phyloP scores from a whole-genome alignment of 345 rosid species.

The Camelina hispida region DNA sequence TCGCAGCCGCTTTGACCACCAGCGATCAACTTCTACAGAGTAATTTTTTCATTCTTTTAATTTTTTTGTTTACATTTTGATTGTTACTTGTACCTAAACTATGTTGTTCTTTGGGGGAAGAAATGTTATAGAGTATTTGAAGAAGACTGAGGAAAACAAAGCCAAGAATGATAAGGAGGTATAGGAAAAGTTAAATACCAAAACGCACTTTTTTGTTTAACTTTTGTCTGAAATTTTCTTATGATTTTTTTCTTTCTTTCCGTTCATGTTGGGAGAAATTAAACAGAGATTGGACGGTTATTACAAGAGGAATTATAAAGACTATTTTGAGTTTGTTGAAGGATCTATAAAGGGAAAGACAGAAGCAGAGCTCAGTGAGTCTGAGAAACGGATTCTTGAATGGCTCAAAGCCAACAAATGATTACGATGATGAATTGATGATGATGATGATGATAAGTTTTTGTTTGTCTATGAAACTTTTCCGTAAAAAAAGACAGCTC shows the following conservation, averaged over 20 bases:
- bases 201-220: neutral
- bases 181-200: neutral
- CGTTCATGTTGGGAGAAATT: conserved; percentile 1
- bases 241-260: neutral
- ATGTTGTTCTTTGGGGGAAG: neutral
- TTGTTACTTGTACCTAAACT: conserved; percentile 6
- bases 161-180: conserved; percentile 91
- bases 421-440: conserved; percentile 15
- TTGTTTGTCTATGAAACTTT: conserved; percentile 19
- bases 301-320: conserved; percentile 88
- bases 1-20: conserved; percentile 56
- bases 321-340: conserved; percentile 83
- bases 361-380: conserved; percentile 62
- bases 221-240: conserved; percentile 1
- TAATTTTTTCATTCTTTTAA: conserved; percentile 32
- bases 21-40: conserved; percentile 73
- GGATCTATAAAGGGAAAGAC: conserved; percentile 67
- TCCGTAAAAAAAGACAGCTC: neutral
- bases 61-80: neutral
- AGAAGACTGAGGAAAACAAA: conserved; percentile 86
- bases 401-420: conserved; percentile 78
- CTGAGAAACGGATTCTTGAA: conserved; percentile 84
- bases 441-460: conserved; percentile 27
- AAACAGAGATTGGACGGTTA: conserved; percentile 75
- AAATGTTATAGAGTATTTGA: conserved; percentile 64